These are phyloP conservation scores for Tricholoma bakamatsutake DNA, from an alignment of 768 basidiomycete genomes.

Conservation along the genomic window DNA sequence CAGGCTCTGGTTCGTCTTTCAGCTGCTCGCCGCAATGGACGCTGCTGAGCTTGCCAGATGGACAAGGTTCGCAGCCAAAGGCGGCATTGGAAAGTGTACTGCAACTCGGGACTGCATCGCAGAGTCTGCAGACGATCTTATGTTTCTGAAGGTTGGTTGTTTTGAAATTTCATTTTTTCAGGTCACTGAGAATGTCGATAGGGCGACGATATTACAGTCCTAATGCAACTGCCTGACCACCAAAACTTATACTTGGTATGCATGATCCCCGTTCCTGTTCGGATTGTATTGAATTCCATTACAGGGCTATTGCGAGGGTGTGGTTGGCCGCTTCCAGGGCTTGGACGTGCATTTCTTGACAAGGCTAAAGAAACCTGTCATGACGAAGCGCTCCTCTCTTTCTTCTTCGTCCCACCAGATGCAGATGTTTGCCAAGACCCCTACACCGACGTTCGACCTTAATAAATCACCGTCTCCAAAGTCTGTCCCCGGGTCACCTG, in stretches of 20 bases:
- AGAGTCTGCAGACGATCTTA: slow-evolving; percentile 67
- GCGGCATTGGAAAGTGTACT: slow-evolving; percentile 77
- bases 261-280: too few species aligned
- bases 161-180: slow-evolving; percentile 2
- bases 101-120: slow-evolving; percentile 74
- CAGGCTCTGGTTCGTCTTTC: neutral
- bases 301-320: slow-evolving; percentile 84
- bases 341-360: slow-evolving; percentile 61
- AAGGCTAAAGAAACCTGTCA: slow-evolving; percentile 75
- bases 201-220: slow-evolving; percentile 76
- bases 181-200: slow-evolving; percentile 20
- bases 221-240: slow-evolving; percentile 59
- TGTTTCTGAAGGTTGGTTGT: slow-evolving; percentile 77
- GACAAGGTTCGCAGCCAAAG: slow-evolving; percentile 81
- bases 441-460: slow-evolving; percentile 14
- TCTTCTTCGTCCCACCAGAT: slow-evolving; percentile 5
- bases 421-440: slow-evolving; percentile 12
- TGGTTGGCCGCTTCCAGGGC: slow-evolving; percentile 70
- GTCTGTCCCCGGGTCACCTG: slow-evolving; percentile 5
- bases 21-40: slow-evolving; percentile 44
- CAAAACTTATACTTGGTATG: slow-evolving; percentile 64
- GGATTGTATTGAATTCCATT: neutral
- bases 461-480: slow-evolving; percentile 6
- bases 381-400: slow-evolving; percentile 59
- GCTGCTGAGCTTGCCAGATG: slow-evolving; percentile 68